Base-by-base conservation (phyloP, 306 rosid species). In the Nissolia schottii region DNA sequence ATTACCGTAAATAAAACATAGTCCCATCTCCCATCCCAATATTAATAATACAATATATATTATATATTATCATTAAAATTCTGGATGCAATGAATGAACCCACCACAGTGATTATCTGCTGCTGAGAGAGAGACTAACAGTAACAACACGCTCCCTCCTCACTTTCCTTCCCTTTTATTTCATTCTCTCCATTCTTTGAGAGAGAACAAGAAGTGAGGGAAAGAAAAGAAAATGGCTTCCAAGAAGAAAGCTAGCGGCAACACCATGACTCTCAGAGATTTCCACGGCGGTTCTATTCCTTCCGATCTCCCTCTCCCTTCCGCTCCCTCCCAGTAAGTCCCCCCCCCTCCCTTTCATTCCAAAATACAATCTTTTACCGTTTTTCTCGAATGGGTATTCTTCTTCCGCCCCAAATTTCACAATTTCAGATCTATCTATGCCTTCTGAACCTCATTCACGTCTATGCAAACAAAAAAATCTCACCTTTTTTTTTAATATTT, bases 251-350 rank as follows among this genome's bases (percentile, higher is more conserved):
- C 29, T 18, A 85, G 85, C 75, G 97, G 97, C 35, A 91, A 83
- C 65, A 91, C 99, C 60, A 95, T 95, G 99, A 95, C 96, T 48
- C 95, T 95, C 45, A 95, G 89, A 82, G 99, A 95, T 79, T 95
- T 95, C 74, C 99, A 95, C 74, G 99, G 99, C 59, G 97, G 97
- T 24, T 91, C 96, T 35, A 95, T 95, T 14, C 99, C 99, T 31
- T 82, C 92, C 71, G 96, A 95, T 89, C 96, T 95, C 68, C 89
- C 96, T 81, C 96, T 95, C 64, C 99, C 97, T 63, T 91, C 99
- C 27, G 99, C 99, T 68, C 96, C 97, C 3, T 97, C 97, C 78
- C 88, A 89, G 99, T 95, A 83, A 85, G 96, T 43, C 8, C 25
- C 50, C 4, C 43, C 74, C 84, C 68, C 24, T 25, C 38, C 22